Evolutionary conservation across 768 basidiomycete species (phyloP), one percentile per base, ranked within the genome.

Genomic region (Psilocybe cyanescens): DNA sequence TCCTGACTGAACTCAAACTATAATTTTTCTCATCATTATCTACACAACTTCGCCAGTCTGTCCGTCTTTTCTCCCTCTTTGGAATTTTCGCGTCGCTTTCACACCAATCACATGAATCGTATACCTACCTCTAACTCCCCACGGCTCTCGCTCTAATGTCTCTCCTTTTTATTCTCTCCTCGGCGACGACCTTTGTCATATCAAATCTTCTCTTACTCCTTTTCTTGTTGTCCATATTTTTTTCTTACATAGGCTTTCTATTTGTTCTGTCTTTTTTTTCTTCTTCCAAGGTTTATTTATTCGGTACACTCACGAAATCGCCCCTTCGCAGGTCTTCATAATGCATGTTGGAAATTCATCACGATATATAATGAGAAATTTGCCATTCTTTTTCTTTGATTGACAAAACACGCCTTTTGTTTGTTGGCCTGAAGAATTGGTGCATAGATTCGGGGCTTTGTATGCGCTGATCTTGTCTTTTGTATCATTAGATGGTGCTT

Each of bases 1-100:
- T 95, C 44, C 76, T 95, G 67, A 95, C 92, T 41, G 93, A 95
- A 74, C 82, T 95, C 72, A 94, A 94, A 76, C 77, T 95, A 81
- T 63, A 54, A 63, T 19, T 12, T 44, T 12, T 16, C 19, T 19
- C n/a, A 16, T 57, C 44, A 11, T 56, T 48, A 17, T 8, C 49
- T 11, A 19, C 35, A 12, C n/a, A 37, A n/a, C 16, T 24, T 57
- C 59, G 28, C 44, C 55, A 50, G 17, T 12, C 6, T 2, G 4
- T 41, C 28, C 29, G 9, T 55, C 55, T 41, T 33, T 33, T 8
- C 47, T 17, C 33, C 47, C 44, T 16, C 9, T 48, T 41, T 35
- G 31, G 30, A 28, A 39, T 49, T 37, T 30, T 24, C 29, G 39
- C 39, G 8, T 28, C 6, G 52, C 29, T 33, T 35, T 41, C 52